Base-by-base conservation (phyloP, 352 stramenopile genomes). In the Aphanomyces astaci region DNA sequence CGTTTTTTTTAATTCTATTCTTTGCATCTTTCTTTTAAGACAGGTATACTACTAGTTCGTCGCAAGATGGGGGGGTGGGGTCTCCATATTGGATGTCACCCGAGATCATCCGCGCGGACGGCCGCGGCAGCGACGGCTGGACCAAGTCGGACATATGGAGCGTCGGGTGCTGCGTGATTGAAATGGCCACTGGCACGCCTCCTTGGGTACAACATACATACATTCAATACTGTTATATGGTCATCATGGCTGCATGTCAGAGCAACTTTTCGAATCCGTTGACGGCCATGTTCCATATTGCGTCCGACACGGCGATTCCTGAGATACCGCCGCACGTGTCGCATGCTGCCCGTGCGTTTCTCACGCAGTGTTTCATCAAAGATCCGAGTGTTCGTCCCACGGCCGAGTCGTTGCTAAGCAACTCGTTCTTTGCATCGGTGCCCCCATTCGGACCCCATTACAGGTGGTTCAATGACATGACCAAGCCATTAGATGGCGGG, bases 21-120 rank as follows among this genome's bases (percentile, higher is more conserved):
- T n/a, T n/a, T n/a, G n/a, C n/a, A n/a, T 46, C 53, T 19, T 43
- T 53, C 19, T 73, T 51, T 25, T 36, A 28, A 2, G 22, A 28
- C 31, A 31, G 22, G 24, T 39, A 49, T 24, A 24, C 63, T n/a
- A n/a, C 22, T 40, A 90, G 80, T 51, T 91, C 83, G 0, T 81
- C 88, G 24, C 76, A 80, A 25, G 80, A 92, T 62, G 82, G 84
- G n/a, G n/a, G n/a, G 13, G 66, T 90, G n/a, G 88, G 96, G 0
- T 97, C 87, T 17, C 90, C 93, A n/a, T 97, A 95, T 67, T 98
- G 90, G 90, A 97, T 98, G 92, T 91, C 94, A 5, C 94, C 95
- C 0, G 95, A 98, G 79, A 81, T 98, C n/a, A 88, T 97, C 24
- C 89, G 86, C 17, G 86, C 89, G 19, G 78, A 91, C 55, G 5